Evolutionary conservation across 1,284 basidiomycete species (phyloP).

Genomic region (Leccinum fallax): DNA sequence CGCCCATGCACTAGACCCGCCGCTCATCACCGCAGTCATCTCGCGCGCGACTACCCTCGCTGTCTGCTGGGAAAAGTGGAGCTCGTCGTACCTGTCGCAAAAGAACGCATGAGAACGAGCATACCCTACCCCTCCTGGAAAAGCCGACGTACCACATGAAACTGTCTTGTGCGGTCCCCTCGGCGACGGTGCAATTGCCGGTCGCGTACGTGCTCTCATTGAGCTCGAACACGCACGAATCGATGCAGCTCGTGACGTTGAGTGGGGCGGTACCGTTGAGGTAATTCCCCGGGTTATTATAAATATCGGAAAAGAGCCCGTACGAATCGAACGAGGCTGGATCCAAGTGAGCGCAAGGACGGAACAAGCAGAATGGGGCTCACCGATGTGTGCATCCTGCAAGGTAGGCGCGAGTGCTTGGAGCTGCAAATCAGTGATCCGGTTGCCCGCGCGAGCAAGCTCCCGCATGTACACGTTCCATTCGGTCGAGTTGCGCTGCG

Average conservation of each 20-base stretch:
- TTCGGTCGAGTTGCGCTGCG: slow-evolving; percentile 48
- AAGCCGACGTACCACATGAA: slow-evolving; percentile 34
- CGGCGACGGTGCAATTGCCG: slow-evolving; percentile 28
- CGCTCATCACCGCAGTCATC: slow-evolving; percentile 30
- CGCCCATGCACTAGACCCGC: slow-evolving; percentile 28
- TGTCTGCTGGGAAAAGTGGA: slow-evolving; percentile 36
- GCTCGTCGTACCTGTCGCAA: slow-evolving; percentile 33
- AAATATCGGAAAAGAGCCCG: slow-evolving; percentile 38
- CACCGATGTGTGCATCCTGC: slow-evolving; percentile 34
- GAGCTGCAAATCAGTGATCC: slow-evolving; percentile 45
- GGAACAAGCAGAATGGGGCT: background rate
- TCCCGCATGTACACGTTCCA: slow-evolving; percentile 53
- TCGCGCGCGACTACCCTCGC: slow-evolving; percentile 37
- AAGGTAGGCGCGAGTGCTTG: slow-evolving; percentile 40
- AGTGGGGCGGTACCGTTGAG: slow-evolving; percentile 39
- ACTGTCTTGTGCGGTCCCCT: slow-evolving; percentile 34
- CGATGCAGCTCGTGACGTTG: slow-evolving; percentile 35
- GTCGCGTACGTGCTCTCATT: slow-evolving; percentile 18
- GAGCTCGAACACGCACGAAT: slow-evolving; percentile 32
- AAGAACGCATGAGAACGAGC: too few relatives aligned
- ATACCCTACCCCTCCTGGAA: background rate
- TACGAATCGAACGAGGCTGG: slow-evolving; percentile 39
- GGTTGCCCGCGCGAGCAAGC: slow-evolving; percentile 45
- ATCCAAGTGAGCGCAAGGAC: slow-evolving; percentile 13
- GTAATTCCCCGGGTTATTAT: slow-evolving; percentile 34